Base-by-base conservation (phyloP, 2,329 filamentous ascomycete genomes). In the Fusarium bulbicola region DNA sequence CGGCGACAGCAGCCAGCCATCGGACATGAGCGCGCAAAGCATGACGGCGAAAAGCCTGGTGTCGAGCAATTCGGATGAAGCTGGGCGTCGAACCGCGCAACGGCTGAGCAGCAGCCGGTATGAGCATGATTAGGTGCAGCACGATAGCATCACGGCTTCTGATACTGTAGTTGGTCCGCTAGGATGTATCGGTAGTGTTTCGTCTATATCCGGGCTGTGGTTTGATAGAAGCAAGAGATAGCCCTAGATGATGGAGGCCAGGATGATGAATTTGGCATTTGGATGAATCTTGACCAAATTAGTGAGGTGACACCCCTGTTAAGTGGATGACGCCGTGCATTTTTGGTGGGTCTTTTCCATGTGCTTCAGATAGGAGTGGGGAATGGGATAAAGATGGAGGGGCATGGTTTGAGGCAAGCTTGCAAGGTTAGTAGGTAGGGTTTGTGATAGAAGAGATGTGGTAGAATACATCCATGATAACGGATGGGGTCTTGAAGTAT, bases 61-160 rank as follows among this genome's bases (percentile, higher is more conserved):
- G 84, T 76, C 80, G 88, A 80, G 83, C 87, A 68, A 89, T 82
- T 70, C 85, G 86, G 73, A 87, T 81, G 80, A 89, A 87, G 81
- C 82, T 83, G 72, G 85, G 81, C 49, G 82, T 82, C 60, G 84
- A 78, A 72, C 81, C 81, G 79, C 82, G 82, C 79, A 81, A 80
- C 73, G 85, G 71, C 66, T 79, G 82, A 70, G 83, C 80, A 78
- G 77, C 76, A 61, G 74, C 73, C 62, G 77, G 72, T 67, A 71
- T 63, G 50, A 83, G 78, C 75, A 80, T 79, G 26, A 69, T 70
- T 74, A 81, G 73, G 70, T 63, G 66, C 69, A 63, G 60, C 47
- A 57, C 61, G 59, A 57, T 68, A 61, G 68, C 80, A 82, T 82
- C 56, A 74, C 74, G 69, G 50, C 34, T 53, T 50, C 34, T 43